Evolutionary conservation across 2,329 filamentous ascomycete genomes (phyloP), one percentile per base, ranked within the genome.

Genomic region (Nectriaceae sp.): DNA sequence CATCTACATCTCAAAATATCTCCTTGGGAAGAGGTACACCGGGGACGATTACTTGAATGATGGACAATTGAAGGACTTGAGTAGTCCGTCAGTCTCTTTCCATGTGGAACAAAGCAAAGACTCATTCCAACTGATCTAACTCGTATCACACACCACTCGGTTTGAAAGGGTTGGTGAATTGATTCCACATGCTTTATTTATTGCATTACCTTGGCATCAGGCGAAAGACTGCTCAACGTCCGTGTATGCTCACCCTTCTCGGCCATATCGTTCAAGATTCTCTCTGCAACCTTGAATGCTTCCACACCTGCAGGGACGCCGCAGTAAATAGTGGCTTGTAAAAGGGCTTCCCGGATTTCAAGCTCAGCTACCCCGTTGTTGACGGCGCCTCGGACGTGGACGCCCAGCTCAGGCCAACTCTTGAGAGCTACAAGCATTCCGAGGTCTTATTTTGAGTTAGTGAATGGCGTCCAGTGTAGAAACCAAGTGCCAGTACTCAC

Each of bases 381-480:
- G 49, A 83, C 66, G 2, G 83, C 84, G 1, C 83, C 83, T 20
- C 82, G 73, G 13, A 83, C 71, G 60, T 87, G 84, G 3, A 84
- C 74, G 0, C 70, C 82, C 39, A 87, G 70, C 59, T 87, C 84
- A 0, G 77, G 74, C 24, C 72, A 72, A 15, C 78, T 73, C 53
- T 84, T 84, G 55, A 85, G 66, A 2, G 80, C 80, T 64, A 79
- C 80, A 39, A 87, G 70, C 77, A 87, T 85, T 31, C 77, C 82
- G 37, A 87, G 79, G 63, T 85, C 26, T 31, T 10, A 15, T 31
- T 31, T 31, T 31, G 10, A 31, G 26, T 31, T 15, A 31, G 8
- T 31, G 8, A 15, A 10, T 15, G 15, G 26, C 26, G 8, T 15
- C 15, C 26, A 31, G 8, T 8, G 15, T 15, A 8, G 10, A 31